phyloP scores from a whole-genome alignment of 805 yeast species.

The Zygoascus biomembranicola region DNA sequence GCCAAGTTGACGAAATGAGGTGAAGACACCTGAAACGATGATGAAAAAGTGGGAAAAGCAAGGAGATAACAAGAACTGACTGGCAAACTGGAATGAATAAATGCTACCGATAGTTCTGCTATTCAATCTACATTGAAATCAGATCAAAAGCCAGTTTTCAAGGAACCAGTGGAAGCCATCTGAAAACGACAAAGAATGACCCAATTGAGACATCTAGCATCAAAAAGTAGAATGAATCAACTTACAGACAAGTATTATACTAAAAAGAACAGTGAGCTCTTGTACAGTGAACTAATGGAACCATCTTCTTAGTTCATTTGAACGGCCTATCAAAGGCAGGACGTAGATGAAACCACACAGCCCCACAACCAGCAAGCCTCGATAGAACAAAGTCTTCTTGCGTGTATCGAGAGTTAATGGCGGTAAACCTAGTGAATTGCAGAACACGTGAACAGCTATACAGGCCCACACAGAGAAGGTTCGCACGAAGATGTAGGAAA shows the following conservation, averaged over 20 bases:
- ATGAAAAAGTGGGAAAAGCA: not conserved
- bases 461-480: constrained; percentile 50
- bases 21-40: not conserved
- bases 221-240: too few relatives aligned
- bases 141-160: too few relatives aligned
- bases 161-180: too few relatives aligned
- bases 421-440: constrained; percentile 71
- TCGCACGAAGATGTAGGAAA: constrained; percentile 47
- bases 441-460: constrained; percentile 51
- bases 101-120: too few relatives aligned
- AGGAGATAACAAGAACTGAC: not conserved
- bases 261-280: too few relatives aligned
- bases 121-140: too few relatives aligned
- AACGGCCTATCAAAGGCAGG: not conserved
- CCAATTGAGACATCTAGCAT: too few relatives aligned
- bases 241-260: too few relatives aligned
- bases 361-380: constrained; percentile 37
- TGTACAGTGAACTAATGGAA: too few relatives aligned
- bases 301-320: not conserved
- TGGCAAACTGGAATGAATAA: too few relatives aligned
- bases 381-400: constrained; percentile 11
- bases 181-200: too few relatives aligned
- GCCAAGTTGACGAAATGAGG: constrained; percentile 36
- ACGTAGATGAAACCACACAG: constrained; percentile 29
- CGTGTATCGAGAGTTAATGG: constrained; percentile 10